Evolutionary conservation across 129 eudicot genomes (phyloP), one percentile per base, ranked within the genome.

Genomic region (Arctium lappa): DNA sequence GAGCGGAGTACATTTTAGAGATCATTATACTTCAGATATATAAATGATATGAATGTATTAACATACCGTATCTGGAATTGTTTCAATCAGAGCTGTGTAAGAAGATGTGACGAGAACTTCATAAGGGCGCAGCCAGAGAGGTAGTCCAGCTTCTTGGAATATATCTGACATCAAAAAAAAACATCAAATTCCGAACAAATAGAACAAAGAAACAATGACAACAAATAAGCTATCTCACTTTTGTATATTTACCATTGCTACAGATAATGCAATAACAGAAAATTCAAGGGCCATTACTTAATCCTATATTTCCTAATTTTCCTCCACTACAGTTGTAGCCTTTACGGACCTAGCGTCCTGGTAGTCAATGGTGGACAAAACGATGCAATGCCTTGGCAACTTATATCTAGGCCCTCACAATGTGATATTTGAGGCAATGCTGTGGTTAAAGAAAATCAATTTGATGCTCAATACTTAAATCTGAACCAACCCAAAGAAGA

Each of bases 61-160:
- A 56, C 31, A 62, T 93, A 96, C 99, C 81, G 99, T 96, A 86
- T 96, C 99, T 16, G 99, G 97, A 84, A 96, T 96, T 77, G 99
- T 96, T 89, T 96, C 99, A 80, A 96, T 96, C 18, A 96, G 93
- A 33, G 99, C 99, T 16, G 99, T 93, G 87, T 96, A 96, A 29
- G 99, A 96, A 78, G 98, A 96, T 62, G 99, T 93, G 86, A 96
- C 99, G 77, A 96, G 86, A 85, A 96, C 98, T 91, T 96, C 99
- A 86, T 96, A 96, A 62, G 99, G 99, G 33, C 99, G 93, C 84
- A 96, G 62, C 99, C 99, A 96, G 18, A 96, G 91, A 53, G 99
- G 99, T 62, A 96, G 97, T 82, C 99, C 99, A 87, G 99, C 99
- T 90, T 96, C 99, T 86, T 96, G 99, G 83, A 96, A 96, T 88